Evolutionary conservation across 306 rosid species (phyloP).

Genomic region (Quillaja saponaria): DNA sequence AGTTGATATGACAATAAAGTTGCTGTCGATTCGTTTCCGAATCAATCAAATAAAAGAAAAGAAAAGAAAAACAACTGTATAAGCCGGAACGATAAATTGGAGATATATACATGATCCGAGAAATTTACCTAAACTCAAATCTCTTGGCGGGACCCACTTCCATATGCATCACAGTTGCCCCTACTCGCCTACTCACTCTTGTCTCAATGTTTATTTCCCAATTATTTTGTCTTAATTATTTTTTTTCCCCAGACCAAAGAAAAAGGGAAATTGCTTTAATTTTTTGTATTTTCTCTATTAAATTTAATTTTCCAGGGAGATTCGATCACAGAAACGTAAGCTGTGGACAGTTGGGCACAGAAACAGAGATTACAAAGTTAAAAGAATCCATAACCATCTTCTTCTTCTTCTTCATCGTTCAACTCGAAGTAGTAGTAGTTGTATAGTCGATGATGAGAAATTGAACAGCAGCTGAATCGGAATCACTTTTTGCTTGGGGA

Average conservation of each 20-base stretch:
- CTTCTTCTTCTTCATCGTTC: slow-evolving; percentile 13
- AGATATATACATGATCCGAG: slow-evolving; percentile 14
- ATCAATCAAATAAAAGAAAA: neutral
- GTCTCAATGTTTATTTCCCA: neutral
- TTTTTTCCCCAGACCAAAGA: neutral
- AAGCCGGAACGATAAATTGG: slow-evolving; percentile 2
- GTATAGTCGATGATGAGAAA: slow-evolving; percentile 10
- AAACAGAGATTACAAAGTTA: neutral
- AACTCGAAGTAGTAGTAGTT: slow-evolving; percentile 24
- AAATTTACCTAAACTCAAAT: slow-evolving; percentile 35
- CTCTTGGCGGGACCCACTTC: slow-evolving; percentile 30
- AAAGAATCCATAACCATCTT: neutral
- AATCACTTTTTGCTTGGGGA: slow-evolving; percentile 25
- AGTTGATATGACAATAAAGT: no score
- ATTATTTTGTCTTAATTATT: neutral
- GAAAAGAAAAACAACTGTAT: no score
- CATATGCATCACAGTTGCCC: slow-evolving; percentile 15
- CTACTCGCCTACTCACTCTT: neutral
- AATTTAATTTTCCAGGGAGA: slow-evolving; percentile 27
- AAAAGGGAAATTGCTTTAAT: neutral
- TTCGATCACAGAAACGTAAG: slow-evolving; percentile 50
- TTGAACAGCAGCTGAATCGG: slow-evolving; percentile 43
- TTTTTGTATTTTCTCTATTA: neutral
- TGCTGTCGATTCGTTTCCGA: no score
- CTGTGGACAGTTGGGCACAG: slow-evolving; percentile 43